Evolutionary conservation across 768 basidiomycete species (phyloP).

Genomic region (Leccinum broughii): DNA sequence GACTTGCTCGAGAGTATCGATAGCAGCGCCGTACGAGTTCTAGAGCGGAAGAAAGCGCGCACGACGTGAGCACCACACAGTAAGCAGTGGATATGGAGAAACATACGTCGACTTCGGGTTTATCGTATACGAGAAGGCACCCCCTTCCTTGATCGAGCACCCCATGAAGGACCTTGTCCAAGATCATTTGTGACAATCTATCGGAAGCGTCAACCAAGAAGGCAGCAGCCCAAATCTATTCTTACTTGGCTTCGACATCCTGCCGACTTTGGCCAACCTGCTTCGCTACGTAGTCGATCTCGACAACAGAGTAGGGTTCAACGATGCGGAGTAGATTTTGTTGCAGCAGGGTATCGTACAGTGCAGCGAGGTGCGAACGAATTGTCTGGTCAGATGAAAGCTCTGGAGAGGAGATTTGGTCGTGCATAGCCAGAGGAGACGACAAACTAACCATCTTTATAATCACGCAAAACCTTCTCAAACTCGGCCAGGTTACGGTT

Average conservation of each 20-base stretch:
- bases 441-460: constrained; percentile 63
- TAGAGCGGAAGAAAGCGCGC: constrained; percentile 31
- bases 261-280: constrained; percentile 85
- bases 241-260: constrained; percentile 89
- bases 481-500: constrained; percentile 88
- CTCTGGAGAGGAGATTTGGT: constrained; percentile 48
- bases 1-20: constrained; percentile 87
- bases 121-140: constrained; percentile 87
- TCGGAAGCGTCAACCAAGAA: constrained; percentile 6
- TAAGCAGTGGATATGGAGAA: neutral
- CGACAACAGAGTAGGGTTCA: constrained; percentile 92
- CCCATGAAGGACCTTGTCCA: constrained; percentile 91
- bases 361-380: constrained; percentile 86
- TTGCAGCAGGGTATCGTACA: constrained; percentile 95
- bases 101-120: constrained; percentile 81
- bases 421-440: neutral
- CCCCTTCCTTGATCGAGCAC: constrained; percentile 97
- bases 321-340: constrained; percentile 95
- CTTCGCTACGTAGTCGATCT: constrained; percentile 85
- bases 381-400: constrained; percentile 95
- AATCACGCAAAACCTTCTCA: constrained; percentile 82
- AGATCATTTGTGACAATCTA: constrained; percentile 96
- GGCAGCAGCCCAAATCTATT: neutral
- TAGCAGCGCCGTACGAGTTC: constrained; percentile 87
- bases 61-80: constrained; percentile 4